These are phyloP conservation scores for Elsinoe ampelina DNA, from an alignment of 2,329 filamentous ascomycete species.

Conservation along the genomic window DNA sequence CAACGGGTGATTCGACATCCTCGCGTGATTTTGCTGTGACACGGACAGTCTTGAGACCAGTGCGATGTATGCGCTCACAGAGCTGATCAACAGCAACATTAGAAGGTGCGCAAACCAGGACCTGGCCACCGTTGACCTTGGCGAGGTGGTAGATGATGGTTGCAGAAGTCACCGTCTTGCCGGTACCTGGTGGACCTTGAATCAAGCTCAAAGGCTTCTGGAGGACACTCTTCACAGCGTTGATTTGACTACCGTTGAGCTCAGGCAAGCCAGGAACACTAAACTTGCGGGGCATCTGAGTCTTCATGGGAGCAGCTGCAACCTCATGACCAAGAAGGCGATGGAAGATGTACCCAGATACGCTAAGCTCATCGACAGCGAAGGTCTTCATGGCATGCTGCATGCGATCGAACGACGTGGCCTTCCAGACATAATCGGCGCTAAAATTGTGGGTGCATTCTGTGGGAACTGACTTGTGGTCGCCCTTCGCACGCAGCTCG, in stretches of 20 bases:
- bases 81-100: slow-evolving; percentile 98
- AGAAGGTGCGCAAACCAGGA: slow-evolving; percentile 91
- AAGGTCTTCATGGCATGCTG: slow-evolving; percentile 99
- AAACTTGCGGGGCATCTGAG: slow-evolving; percentile 91
- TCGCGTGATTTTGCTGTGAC: slow-evolving; percentile 98
- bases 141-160: slow-evolving; percentile 97
- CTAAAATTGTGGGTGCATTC: slow-evolving; percentile 98
- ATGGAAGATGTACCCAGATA: slow-evolving; percentile 98
- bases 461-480: slow-evolving; percentile 90
- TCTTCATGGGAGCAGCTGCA: slow-evolving; percentile 89
- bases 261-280: slow-evolving; percentile 90
- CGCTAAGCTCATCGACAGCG: slow-evolving; percentile 93
- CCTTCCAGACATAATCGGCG: slow-evolving; percentile 98
- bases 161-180: slow-evolving; percentile 96
- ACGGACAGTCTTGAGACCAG: slow-evolving; percentile 90
- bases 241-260: slow-evolving; percentile 90
- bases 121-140: slow-evolving; percentile 89
- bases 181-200: slow-evolving; percentile 91
- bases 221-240: slow-evolving; percentile 88
- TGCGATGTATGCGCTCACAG: slow-evolving; percentile 91
- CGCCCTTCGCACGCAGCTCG: slow-evolving; percentile 85
- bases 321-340: slow-evolving; percentile 93
- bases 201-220: slow-evolving; percentile 92
- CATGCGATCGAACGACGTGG: slow-evolving; percentile 98
- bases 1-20: slow-evolving; percentile 96